phyloP scores from a whole-genome alignment of 1,284 basidiomycete genomes.

The Cutaneotrichosporon mucoides region DNA sequence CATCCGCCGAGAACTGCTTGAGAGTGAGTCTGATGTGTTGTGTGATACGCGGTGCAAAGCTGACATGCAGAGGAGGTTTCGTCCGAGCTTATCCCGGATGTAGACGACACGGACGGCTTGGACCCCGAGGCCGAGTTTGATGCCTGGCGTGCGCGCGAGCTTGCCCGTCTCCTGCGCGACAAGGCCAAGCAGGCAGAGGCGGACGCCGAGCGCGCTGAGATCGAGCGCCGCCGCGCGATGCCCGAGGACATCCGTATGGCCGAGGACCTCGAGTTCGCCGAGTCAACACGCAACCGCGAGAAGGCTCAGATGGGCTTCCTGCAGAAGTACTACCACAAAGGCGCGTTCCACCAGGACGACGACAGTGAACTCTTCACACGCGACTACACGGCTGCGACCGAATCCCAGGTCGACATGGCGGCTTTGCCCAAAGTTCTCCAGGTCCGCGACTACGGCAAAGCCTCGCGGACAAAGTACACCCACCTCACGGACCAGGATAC shows the following conservation, averaged over 20 bases:
- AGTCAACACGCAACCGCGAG: constrained; percentile 62
- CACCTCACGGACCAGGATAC: constrained; percentile 95
- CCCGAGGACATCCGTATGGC: constrained; percentile 85
- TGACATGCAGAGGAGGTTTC: constrained; percentile 70
- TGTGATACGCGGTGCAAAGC: background rate
- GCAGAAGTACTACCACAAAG: constrained; percentile 99
- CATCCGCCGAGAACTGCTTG: constrained; percentile 45
- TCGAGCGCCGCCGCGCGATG: constrained; percentile 81
- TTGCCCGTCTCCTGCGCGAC: constrained; percentile 84
- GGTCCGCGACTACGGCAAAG: constrained; percentile 83
- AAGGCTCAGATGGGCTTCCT: constrained; percentile 77
- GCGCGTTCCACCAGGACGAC: constrained; percentile 93
- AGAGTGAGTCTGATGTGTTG: constrained; percentile 28
- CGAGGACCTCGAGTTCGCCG: constrained; percentile 83
- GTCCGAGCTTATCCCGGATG: constrained; percentile 66
- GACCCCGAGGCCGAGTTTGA: constrained; percentile 91
- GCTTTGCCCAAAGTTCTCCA: constrained; percentile 93
- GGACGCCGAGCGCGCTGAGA: constrained; percentile 80
- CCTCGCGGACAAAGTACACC: constrained; percentile 64
- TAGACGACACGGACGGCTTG: constrained; percentile 92
- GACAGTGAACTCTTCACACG: constrained; percentile 84
- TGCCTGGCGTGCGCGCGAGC: constrained; percentile 89
- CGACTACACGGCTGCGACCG: constrained; percentile 85
- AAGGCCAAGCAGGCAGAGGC: constrained; percentile 73
- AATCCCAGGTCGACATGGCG: constrained; percentile 77